Evolutionary conservation across 2,329 filamentous ascomycete species (phyloP), one percentile per base, ranked within the genome.

Genomic region (Fragosphaeria purpurea): DNA sequence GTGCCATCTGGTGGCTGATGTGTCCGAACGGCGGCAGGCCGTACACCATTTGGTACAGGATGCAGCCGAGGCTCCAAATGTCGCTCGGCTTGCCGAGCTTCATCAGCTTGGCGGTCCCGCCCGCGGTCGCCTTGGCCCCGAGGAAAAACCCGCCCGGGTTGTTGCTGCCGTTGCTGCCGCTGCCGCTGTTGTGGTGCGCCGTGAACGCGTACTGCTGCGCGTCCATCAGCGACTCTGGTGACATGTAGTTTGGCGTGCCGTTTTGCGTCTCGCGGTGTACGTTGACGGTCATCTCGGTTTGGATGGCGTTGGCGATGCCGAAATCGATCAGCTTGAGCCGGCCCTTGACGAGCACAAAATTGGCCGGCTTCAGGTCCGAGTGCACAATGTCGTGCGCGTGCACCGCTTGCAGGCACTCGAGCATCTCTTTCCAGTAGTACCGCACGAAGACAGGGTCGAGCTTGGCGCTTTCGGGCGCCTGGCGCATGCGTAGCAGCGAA

Each of bases 351-450:
- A 97, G 76, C 31, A 98, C 85, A 65, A 98, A 98, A 65, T 98
- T 98, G 60, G 90, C 90, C 0, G 93, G 93, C 67, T 98, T 98
- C 39, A 98, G 75, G 63, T 98, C 93, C 0, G 89, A 95, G 68
- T 98, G 93, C 4, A 98, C 93, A 56, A 98, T 90, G 62, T 96
- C 89, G 64, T 85, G 77, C 10, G 85, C 79, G 63, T 98, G 93
- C 1, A 98, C 89, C 1, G 91, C 81, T 58, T 87, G 80, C 6
- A 98, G 81, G 63, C 93, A 97, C 65, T 95, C 89, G 13, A 98
- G 82, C 93, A 98, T 98, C 69, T 98, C 93, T 66, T 95, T 93
- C 93, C 93, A 98, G 73, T 95, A 95, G 68, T 87, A 94, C n/a
- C 93, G 85, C 10, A 93, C 88, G 65, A 97, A 96, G 48, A 85